phyloP scores from a whole-genome alignment of 2,329 filamentous ascomycete species.

The Westerdykella ornata region DNA sequence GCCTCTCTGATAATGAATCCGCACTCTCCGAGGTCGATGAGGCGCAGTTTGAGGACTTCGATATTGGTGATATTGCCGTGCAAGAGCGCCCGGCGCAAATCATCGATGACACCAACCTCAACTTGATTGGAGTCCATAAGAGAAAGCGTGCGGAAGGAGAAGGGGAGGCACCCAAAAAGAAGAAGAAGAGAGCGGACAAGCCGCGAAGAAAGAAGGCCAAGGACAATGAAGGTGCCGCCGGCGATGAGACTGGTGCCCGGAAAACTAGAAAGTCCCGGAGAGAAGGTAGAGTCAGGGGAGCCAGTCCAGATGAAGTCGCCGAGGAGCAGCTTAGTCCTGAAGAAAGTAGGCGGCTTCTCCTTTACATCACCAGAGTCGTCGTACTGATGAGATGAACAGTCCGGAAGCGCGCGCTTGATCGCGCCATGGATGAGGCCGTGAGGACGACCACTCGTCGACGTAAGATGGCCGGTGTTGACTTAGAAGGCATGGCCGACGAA shows the following conservation, averaged over 20 bases:
- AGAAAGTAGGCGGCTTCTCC: conserved; percentile 56
- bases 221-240: conserved; percentile 42
- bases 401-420: conserved; percentile 74
- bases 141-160: conserved; percentile 57
- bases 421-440: conserved; percentile 79
- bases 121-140: conserved; percentile 56
- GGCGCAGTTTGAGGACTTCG: conserved; percentile 58
- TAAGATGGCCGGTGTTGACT: conserved; percentile 80
- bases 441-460: conserved; percentile 70
- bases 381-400: conserved; percentile 35
- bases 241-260: conserved; percentile 50
- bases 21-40: conserved; percentile 59
- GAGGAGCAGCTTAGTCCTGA: conserved; percentile 77
- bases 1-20: conserved; percentile 54
- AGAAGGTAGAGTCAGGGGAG: conserved; percentile 31
- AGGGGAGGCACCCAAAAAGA: conserved; percentile 58
- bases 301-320: conserved; percentile 54
- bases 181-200: conserved; percentile 58
- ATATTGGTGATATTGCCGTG: conserved; percentile 54
- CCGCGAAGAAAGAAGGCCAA: conserved; percentile 47
- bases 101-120: conserved; percentile 57
- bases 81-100: conserved; percentile 53
- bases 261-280: conserved; percentile 46
- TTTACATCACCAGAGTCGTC: neutral
- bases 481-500: conserved; percentile 84